Evolutionary conservation across 352 stramenopile genomes (phyloP).

Genomic region (Phytophthora sp.): DNA sequence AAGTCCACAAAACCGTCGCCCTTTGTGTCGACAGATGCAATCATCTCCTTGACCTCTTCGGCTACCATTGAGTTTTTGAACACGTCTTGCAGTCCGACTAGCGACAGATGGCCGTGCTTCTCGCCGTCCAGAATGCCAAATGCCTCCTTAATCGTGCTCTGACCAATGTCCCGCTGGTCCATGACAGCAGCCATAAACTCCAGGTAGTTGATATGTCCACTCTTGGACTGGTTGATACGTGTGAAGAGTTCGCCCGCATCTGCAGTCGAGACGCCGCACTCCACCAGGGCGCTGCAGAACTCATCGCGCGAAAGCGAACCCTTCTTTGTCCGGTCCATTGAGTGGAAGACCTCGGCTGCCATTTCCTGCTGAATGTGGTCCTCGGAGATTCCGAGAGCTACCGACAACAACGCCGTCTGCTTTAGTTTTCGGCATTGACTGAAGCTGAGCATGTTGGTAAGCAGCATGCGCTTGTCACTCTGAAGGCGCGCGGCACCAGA

Average conservation of each 20-base stretch:
- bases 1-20: slow-evolving; percentile 87
- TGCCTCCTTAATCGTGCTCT: slow-evolving; percentile 93
- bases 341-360: slow-evolving; percentile 85
- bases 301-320: slow-evolving; percentile 92
- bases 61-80: slow-evolving; percentile 89
- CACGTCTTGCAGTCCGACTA: slow-evolving; percentile 88
- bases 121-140: slow-evolving; percentile 91
- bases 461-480: slow-evolving; percentile 65
- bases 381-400: slow-evolving; percentile 76
- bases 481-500: slow-evolving; percentile 40
- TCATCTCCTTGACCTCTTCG: slow-evolving; percentile 91
- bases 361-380: slow-evolving; percentile 79
- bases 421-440: slow-evolving; percentile 79
- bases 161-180: slow-evolving; percentile 86
- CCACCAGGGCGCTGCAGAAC: slow-evolving; percentile 93
- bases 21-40: slow-evolving; percentile 86
- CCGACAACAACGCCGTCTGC: slow-evolving; percentile 72
- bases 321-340: slow-evolving; percentile 85
- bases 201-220: slow-evolving; percentile 92
- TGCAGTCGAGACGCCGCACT: slow-evolving; percentile 77
- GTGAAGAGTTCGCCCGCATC: slow-evolving; percentile 82
- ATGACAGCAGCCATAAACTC: slow-evolving; percentile 96
- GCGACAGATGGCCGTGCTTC: slow-evolving; percentile 91
- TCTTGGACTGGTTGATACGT: slow-evolving; percentile 84
- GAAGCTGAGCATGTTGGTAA: slow-evolving; percentile 84